Evolutionary conservation across 805 yeast species (phyloP).

Genomic region (Teunomyces stri): DNA sequence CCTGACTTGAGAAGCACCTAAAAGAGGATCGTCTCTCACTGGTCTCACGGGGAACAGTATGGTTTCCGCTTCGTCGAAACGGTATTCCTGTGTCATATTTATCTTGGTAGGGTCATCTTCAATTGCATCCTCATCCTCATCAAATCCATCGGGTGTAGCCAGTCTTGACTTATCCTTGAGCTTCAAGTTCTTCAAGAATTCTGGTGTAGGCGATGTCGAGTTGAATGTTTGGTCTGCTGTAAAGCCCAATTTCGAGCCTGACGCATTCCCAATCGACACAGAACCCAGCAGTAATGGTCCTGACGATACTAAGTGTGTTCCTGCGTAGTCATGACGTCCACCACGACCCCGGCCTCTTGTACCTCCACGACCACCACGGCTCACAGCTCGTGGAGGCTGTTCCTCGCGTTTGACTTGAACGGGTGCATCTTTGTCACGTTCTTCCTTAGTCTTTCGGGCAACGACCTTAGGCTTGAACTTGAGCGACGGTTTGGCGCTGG

Average conservation of each 20-base stretch:
- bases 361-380: constrained; percentile 25
- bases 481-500: constrained; percentile 47
- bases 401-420: constrained; percentile 36
- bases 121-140: constrained; percentile 41
- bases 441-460: constrained; percentile 79
- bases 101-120: constrained; percentile 47
- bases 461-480: constrained; percentile 87
- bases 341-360: constrained; percentile 34
- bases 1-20: not conserved
- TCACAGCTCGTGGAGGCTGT: constrained; percentile 14
- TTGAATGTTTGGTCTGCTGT: constrained; percentile 31
- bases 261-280: constrained; percentile 41
- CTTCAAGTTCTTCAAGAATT: constrained; percentile 36
- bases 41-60: constrained; percentile 72
- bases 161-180: constrained; percentile 24
- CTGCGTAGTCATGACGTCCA: constrained; percentile 36
- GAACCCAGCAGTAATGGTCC: constrained; percentile 75
- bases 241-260: constrained; percentile 24
- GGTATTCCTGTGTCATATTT: constrained; percentile 63
- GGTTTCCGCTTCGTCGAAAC: constrained; percentile 50
- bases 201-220: constrained; percentile 39
- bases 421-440: constrained; percentile 76
- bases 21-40: constrained; percentile 39
- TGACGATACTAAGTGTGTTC: constrained; percentile 64
- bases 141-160: constrained; percentile 14